These are phyloP conservation scores for Vanilla planifolia DNA, from an alignment of 106 monocot genomes.

Conservation along the genomic window DNA sequence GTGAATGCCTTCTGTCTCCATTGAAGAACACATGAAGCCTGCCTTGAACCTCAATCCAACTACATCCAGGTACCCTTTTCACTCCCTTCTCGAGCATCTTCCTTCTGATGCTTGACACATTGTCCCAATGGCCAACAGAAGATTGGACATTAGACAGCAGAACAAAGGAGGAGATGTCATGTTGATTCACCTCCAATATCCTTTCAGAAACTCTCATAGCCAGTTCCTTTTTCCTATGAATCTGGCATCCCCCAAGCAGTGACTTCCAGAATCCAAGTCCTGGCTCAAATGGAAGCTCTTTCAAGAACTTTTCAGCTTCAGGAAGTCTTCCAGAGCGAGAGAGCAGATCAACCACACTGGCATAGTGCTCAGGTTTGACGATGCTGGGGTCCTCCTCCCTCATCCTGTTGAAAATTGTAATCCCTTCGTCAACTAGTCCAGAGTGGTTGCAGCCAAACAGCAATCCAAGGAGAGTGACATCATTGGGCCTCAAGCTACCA, in stretches of 20 bases:
- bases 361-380: constrained; percentile 59
- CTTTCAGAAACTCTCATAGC: constrained; percentile 21
- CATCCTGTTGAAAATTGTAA: constrained; percentile 24
- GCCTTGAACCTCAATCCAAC: constrained; percentile 72
- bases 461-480: constrained; percentile 55
- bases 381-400: constrained; percentile 39
- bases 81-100: constrained; percentile 63
- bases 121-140: constrained; percentile 45
- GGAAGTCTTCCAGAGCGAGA: constrained; percentile 34
- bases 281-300: constrained; percentile 55
- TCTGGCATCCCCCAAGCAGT: constrained; percentile 40
- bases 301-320: constrained; percentile 47
- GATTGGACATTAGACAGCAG: constrained; percentile 68
- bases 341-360: constrained; percentile 52
- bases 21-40: constrained; percentile 59
- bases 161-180: constrained; percentile 49
- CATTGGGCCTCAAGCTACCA: constrained; percentile 35
- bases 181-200: constrained; percentile 33
- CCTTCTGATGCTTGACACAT: constrained; percentile 32
- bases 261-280: constrained; percentile 85
- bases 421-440: constrained; percentile 63
- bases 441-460: constrained; percentile 67
- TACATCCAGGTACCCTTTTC: constrained; percentile 62
- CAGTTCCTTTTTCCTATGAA: constrained; percentile 28
- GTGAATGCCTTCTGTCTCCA: constrained; percentile 39